Evolutionary conservation across 208 protist genomes (phyloP).

Genomic region (Polymyxa betae): DNA sequence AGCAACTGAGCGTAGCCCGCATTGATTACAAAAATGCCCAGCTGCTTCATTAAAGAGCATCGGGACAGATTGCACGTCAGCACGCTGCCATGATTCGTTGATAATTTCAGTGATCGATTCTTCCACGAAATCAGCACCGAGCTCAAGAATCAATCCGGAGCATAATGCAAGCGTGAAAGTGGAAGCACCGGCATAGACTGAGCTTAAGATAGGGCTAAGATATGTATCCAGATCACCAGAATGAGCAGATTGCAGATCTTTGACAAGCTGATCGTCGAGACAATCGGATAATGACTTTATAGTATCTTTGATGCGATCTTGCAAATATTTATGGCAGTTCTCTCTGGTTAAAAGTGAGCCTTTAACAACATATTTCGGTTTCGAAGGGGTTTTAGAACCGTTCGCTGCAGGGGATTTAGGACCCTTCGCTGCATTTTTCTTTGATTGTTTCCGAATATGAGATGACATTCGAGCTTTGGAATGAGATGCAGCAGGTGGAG

Average conservation of each 20-base stretch:
- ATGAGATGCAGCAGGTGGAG: no score
- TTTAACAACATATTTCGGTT: no score
- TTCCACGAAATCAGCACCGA: background rate
- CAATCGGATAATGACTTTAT: background rate
- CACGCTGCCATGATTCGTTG: background rate
- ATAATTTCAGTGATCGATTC: background rate
- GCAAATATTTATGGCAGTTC: background rate
- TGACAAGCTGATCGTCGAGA: background rate
- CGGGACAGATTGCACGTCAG: background rate
- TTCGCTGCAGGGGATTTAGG: no score
- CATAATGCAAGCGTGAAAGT: background rate
- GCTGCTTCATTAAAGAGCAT: background rate
- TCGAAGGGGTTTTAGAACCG: no score
- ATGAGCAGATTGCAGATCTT: background rate
- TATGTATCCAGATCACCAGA: background rate
- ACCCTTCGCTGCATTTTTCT: no score
- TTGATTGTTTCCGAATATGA: no score
- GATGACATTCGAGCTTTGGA: no score
- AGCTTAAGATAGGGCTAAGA: background rate
- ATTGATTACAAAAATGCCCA: background rate
- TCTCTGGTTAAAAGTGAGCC: no score
- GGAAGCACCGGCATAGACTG: background rate
- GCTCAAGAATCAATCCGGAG: background rate
- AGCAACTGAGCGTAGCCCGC: background rate
- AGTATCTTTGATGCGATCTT: background rate